Evolutionary conservation across 768 basidiomycete genomes (phyloP).

Genomic region (Gloeopeniophorella convolvens): DNA sequence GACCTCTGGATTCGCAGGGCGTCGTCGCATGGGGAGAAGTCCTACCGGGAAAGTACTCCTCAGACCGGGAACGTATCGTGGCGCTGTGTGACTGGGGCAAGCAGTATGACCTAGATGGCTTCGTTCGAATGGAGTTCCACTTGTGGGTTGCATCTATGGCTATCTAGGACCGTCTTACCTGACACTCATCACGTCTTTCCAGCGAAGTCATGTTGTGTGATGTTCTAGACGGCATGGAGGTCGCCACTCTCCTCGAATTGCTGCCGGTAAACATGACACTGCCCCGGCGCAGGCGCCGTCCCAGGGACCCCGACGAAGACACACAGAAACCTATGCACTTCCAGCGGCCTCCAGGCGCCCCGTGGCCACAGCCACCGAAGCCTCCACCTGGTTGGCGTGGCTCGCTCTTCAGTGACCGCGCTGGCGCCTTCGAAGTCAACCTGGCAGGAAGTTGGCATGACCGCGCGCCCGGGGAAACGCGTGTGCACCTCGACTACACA

Average conservation of each 20-base stretch:
- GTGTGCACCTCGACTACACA: constrained; percentile 37
- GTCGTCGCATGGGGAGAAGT: constrained; percentile 28
- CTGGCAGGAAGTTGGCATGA: constrained; percentile 38
- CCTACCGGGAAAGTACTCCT: constrained; percentile 17
- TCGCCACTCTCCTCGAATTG: constrained; percentile 14
- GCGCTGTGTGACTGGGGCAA: constrained; percentile 32
- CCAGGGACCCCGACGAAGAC: no score
- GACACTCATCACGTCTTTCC: background rate
- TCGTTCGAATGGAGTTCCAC: constrained; percentile 23
- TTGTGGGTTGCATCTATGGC: constrained; percentile 7
- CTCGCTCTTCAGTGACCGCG: background rate
- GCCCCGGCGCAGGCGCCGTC: background rate
- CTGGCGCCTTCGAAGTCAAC: constrained; percentile 21
- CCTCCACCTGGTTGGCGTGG: constrained; percentile 20
- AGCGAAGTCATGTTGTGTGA: constrained; percentile 19
- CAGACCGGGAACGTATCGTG: constrained; percentile 26
- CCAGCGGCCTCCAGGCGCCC: no score
- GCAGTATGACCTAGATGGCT: constrained; percentile 29
- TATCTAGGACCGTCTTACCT: background rate
- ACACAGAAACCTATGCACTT: no score
- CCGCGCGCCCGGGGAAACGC: constrained; percentile 37
- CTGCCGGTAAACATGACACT: background rate
- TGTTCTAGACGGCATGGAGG: constrained; percentile 8
- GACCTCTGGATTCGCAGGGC: constrained; percentile 33
- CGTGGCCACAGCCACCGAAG: background rate